phyloP scores from a whole-genome alignment of 805 yeast species.

The Starmerella scarabaei region DNA sequence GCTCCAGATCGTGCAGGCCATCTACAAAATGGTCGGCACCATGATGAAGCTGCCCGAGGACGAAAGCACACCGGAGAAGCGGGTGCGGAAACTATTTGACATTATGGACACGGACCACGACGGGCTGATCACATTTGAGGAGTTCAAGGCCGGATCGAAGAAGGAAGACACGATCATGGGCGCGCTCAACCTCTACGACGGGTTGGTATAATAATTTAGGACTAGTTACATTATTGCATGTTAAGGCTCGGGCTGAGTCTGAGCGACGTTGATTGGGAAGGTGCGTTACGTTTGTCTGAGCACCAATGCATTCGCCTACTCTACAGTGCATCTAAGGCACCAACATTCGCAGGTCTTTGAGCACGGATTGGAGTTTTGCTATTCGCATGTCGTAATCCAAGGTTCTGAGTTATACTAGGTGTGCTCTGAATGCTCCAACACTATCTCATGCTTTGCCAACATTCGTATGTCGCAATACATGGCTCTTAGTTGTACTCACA shows the following conservation, averaged over 20 bases:
- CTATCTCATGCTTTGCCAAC: no score
- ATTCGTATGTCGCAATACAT: no score
- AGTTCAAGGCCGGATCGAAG: slow-evolving; percentile 70
- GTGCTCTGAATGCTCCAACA: no score
- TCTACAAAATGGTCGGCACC: slow-evolving; percentile 89
- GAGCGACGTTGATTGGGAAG: background rate
- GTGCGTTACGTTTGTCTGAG: background rate
- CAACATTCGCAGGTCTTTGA: no score
- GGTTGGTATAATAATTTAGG: slow-evolving; percentile 40
- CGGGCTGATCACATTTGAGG: slow-evolving; percentile 63
- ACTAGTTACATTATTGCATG: background rate
- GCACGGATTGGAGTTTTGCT: no score
- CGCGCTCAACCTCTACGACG: slow-evolving; percentile 70
- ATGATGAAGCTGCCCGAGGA: slow-evolving; percentile 83
- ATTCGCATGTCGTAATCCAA: no score
- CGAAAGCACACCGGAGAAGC: slow-evolving; percentile 79
- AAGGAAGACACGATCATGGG: slow-evolving; percentile 62
- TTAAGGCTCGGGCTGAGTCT: background rate
- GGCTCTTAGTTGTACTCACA: no score
- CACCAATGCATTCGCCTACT: no score
- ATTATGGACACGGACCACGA: slow-evolving; percentile 59
- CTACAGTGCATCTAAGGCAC: no score
- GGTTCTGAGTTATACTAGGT: no score
- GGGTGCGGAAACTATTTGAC: slow-evolving; percentile 70
- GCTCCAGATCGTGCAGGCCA: slow-evolving; percentile 63